Conservation (phyloP, 2,329 filamentous ascomycete genomes). For the Cercospora janseana region DNA sequence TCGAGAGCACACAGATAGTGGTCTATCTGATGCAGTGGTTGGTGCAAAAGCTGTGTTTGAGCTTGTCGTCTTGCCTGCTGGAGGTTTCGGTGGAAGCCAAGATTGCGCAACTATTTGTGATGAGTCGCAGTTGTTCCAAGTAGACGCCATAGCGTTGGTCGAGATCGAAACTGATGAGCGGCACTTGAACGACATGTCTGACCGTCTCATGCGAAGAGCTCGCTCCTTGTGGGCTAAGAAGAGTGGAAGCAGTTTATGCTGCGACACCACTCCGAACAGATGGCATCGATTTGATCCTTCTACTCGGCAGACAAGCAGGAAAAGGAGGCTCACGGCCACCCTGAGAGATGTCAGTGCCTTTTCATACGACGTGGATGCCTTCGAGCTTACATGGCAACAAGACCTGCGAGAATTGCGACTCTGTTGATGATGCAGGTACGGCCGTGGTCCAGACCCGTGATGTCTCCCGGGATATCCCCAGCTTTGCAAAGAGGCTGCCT, state of each 20-base stretch:
- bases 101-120: conserved; percentile 12
- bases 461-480: neutral
- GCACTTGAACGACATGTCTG: conserved; percentile 37
- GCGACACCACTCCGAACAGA: conserved; percentile 28
- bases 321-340: conserved; percentile 24
- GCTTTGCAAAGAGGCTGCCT: conserved; percentile 26
- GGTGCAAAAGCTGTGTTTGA: conserved; percentile 23
- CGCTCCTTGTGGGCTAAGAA: conserved; percentile 26
- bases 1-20: conserved; percentile 30
- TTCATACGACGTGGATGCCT: neutral
- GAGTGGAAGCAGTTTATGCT: conserved; percentile 24
- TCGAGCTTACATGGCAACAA: conserved; percentile 28
- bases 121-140: conserved; percentile 4
- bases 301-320: conserved; percentile 31
- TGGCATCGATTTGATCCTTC: conserved; percentile 28
- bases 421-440: conserved; percentile 31
- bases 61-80: conserved; percentile 30
- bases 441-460: conserved; percentile 23
- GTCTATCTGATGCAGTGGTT: conserved; percentile 23
- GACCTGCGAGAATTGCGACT: conserved; percentile 26
- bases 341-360: conserved; percentile 20
- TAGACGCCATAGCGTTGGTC: conserved; percentile 17
- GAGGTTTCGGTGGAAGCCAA: conserved; percentile 19
- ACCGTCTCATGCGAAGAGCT: conserved; percentile 21
- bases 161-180: conserved; percentile 32